These are phyloP conservation scores for Knoxia roxburghii DNA, from an alignment of 257 asterid genomes.

Conservation along the genomic window DNA sequence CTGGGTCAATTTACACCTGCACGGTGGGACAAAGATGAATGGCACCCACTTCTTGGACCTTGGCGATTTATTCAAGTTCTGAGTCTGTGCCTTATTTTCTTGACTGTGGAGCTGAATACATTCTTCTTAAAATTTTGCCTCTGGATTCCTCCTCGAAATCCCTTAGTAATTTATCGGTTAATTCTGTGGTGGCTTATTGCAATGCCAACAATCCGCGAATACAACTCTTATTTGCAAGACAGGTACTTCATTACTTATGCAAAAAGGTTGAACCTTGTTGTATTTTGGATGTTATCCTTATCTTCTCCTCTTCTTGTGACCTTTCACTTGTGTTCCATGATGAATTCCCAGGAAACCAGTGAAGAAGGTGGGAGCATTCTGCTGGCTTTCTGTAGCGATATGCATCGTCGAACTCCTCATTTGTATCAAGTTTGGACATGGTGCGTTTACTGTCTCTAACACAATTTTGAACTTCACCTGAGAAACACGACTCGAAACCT, in stretches of 20 bases:
- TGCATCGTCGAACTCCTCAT: constrained; percentile 95
- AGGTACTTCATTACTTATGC: constrained; percentile 33
- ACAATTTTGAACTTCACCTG: background rate
- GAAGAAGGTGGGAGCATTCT: constrained; percentile 84
- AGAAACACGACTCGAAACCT: background rate
- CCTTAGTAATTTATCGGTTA: constrained; percentile 67
- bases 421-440: constrained; percentile 86
- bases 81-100: constrained; percentile 71
- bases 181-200: constrained; percentile 96
- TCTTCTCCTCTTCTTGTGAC: constrained; percentile 6
- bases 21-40: constrained; percentile 95
- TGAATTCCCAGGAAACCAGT: constrained; percentile 45
- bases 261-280: background rate
- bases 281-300: too few relatives aligned
- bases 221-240: constrained; percentile 88
- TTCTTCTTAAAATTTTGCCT: constrained; percentile 92
- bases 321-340: background rate
- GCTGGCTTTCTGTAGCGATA: constrained; percentile 91
- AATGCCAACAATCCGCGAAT: constrained; percentile 91
- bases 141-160: constrained; percentile 97
- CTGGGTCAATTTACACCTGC: constrained; percentile 94
- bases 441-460: constrained; percentile 15
- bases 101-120: constrained; percentile 91
- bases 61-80: constrained; percentile 87
- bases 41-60: constrained; percentile 99